Evolutionary conservation across 352 stramenopile genomes (phyloP), one percentile per base, ranked within the genome.

Genomic region (Saprolegnia diclina): DNA sequence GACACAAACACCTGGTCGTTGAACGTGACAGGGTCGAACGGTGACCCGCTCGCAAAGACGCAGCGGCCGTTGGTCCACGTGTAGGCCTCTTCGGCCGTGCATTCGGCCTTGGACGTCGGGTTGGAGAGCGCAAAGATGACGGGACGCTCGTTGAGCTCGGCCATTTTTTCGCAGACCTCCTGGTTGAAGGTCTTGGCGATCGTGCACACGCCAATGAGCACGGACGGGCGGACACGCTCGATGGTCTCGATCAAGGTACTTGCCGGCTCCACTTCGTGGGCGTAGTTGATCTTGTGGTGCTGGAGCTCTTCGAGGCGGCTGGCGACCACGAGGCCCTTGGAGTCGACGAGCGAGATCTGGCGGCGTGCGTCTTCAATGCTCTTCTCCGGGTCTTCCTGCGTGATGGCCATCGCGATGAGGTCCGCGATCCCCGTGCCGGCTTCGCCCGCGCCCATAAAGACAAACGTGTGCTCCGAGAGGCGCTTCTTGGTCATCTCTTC

Each of bases 351-450:
- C 77, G 83, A 97, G 65, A 97, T 97, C 65, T 95, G 88, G 61
- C 96, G 79, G 56, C 90, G 82, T 35, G 96, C 92, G 50, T 98
- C 83, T 32, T 90, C 75, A 22, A 98, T 69, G 0, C 86, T 82
- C 61, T 97, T 84, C 37, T 82, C 83, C 16, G 52, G 52, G 44
- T 79, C 90, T 74, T 98, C 79, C 79, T 98, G 71, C 2, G 78
- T 88, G 70, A 98, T 97, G 38, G 92, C 90, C 59, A 88, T 87
- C 18, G 87, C 86, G 56, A 99, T 92, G 11, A 98, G 77, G 50
- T 98, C 89, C 14, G 92, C 94, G 68, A 98, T 97, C 46, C 95
- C 95, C 65, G 96, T 98, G 32, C 95, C 96, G 46, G 96, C 95
- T 73, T 90, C 90, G 53, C 94, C 95, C n/a, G 94, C 94, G 57